Base-by-base conservation (phyloP, 73 alveolate species). In the Stentor roeselii region DNA sequence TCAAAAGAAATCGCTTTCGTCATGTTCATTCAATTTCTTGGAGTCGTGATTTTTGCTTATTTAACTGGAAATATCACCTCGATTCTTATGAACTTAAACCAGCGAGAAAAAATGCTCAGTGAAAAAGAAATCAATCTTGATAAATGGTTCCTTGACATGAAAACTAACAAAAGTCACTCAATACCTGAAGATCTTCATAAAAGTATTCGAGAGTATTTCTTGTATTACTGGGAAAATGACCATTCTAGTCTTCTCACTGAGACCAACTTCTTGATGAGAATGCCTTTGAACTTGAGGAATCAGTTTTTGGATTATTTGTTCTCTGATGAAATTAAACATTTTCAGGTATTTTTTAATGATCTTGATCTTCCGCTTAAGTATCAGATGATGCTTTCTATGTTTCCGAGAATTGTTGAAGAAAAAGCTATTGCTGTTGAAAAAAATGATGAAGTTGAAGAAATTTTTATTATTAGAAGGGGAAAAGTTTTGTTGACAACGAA, bases 1-100 rank as follows among this genome's bases (percentile, higher is more conserved):
- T 61, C 82, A 61, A 35, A 35, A 61, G 82, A 61, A 61, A 61
- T 61, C 6, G 82, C 82, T 30, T 61, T 14, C 27, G 42, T 35
- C 14, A n/a, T 61, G 82, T 35, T 61, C 27, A 36, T 61, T 6
- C 82, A 61, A 30, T 61, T 61, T 61, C 14, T 61, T 14, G 82
- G 82, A 35, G 42, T 61, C 14, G 82, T 35, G 37, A 61, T n/a
- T 61, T 61, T 61, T 30, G 82, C 82, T n/a, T 61, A 30, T 30
- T 30, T 61, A 14, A 61, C 42, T 14, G 82, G 82, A 14, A 61
- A 61, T 61, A 35, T 61, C 6, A 61, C 58, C 38, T 30, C 37
- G 15, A 61, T 61, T 14, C 37, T 61, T 61, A 61, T 61, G 82
- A 35, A 61, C 27, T 30, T 30, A 6, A 61, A 61, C 37, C 42